Base-by-base conservation (phyloP, 345 rosid species). In the Rhodomyrtus tomentosa region DNA sequence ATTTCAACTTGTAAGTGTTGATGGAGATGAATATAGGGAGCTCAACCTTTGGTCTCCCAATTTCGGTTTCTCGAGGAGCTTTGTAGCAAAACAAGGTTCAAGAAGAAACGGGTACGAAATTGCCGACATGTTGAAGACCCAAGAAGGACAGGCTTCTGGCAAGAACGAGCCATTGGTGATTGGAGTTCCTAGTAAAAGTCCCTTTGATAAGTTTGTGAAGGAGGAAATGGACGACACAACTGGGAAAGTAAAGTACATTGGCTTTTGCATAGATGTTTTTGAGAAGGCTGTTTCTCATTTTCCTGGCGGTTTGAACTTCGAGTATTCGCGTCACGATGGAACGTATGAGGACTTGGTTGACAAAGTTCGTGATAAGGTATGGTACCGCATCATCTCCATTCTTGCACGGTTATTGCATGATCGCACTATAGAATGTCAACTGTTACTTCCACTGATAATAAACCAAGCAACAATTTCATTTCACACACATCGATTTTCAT, bases 191-290 rank as follows among this genome's bases (percentile, higher is more conserved):
- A 84, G 53, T 2, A 87, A 82, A 54, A 90, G 92, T 6, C 32
- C 88, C 12, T 92, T 92, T 18, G 84, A 89, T 51, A 88, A 81
- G 85, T 93, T 93, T 40, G 93, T 91, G 21, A 90, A 82, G 84
- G 89, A 89, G 50, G 83, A 27, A 20, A 36, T n/a, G 52, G 84
- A 55, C 15, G 40, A 72, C 40, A 24, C 55, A 79, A 72, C 90
- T 1, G 18, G 55, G 4, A 48, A 53, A 52, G 83, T 55, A 10
- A 40, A n/a, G 13, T 91, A 83, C 49, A 85, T 48, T 48, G 94
- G 96, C 32, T 93, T 89, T 74, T 92, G 94, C 90, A 89, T 92
- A n/a, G 84, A 87, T 9, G 91, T 93, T 42, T 93, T 93, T 32
- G 0, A 81, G 7, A 16, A 86, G 85, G 85, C 90, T 55, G 72